Evolutionary conservation across 78 protist species (phyloP).

Genomic region (Corallochytrium limacisporum): DNA sequence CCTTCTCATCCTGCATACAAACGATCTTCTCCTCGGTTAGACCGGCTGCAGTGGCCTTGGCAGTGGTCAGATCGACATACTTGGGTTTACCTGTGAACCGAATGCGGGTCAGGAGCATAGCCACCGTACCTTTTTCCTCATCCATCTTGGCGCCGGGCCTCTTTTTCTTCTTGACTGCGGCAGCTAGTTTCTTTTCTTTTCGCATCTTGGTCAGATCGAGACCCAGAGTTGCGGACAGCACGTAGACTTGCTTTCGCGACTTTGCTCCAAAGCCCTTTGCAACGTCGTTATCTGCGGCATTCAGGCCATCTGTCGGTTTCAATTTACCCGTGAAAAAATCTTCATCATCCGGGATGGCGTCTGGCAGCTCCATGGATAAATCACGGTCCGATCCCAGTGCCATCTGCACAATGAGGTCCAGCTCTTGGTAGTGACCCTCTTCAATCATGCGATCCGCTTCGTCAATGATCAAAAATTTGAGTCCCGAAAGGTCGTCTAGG

Average conservation of each 20-base stretch:
- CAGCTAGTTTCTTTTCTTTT: not conserved
- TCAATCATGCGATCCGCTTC: constrained; percentile 59
- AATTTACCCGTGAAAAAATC: not conserved
- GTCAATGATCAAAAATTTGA: constrained; percentile 40
- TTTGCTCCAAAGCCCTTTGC: not conserved
- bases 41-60: not conserved
- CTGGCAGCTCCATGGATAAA: not conserved
- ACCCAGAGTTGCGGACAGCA: not conserved
- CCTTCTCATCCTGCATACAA: constrained; percentile 19
- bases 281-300: not conserved
- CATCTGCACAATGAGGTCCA: constrained; percentile 10
- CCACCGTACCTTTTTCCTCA: no score
- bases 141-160: not conserved
- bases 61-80: not conserved
- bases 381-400: not conserved
- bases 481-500: not conserved
- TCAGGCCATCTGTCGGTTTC: not conserved
- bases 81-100: not conserved
- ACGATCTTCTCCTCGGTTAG: constrained; percentile 2
- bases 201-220: not conserved
- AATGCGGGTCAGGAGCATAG: not conserved
- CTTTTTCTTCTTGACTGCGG: not conserved
- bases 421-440: constrained; percentile 27
- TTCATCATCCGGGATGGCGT: not conserved
- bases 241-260: not conserved